These are phyloP conservation scores for Leucocoprinus leucothites DNA, from an alignment of 768 basidiomycete genomes.

Conservation along the genomic window DNA sequence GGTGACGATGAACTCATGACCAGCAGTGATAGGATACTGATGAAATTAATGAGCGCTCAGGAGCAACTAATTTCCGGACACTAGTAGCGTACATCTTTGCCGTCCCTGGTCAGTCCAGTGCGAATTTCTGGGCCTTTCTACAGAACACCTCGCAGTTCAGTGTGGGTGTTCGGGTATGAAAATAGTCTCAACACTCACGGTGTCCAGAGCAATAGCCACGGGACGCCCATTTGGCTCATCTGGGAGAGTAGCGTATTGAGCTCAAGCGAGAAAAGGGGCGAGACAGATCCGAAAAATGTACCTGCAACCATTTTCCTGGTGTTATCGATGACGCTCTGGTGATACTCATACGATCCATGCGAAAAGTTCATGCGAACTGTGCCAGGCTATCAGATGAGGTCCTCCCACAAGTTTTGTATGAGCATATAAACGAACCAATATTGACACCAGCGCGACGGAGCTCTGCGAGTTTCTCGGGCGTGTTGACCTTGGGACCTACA, in stretches of 20 bases:
- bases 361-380: slow-evolving; percentile 99
- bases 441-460: slow-evolving; percentile 93
- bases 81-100: slow-evolving; percentile 67
- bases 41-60: not conserved
- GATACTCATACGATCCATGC: slow-evolving; percentile 97
- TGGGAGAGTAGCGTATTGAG: slow-evolving; percentile 22
- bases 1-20: slow-evolving; percentile 91
- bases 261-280: slow-evolving; percentile 7
- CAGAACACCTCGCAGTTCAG: slow-evolving; percentile 5
- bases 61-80: not conserved
- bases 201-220: slow-evolving; percentile 96
- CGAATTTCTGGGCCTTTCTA: slow-evolving; percentile 99
- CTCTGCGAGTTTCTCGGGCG: slow-evolving; percentile 80
- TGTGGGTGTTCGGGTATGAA: not conserved
- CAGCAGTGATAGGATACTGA: slow-evolving; percentile 80
- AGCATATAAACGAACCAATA: slow-evolving; percentile 67
- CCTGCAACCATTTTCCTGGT: slow-evolving; percentile 81
- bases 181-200: slow-evolving; percentile 48
- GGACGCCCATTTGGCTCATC: slow-evolving; percentile 80
- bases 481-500: slow-evolving; percentile 91
- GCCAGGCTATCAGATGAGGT: slow-evolving; percentile 8
- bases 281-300: slow-evolving; percentile 31
- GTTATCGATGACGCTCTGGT: slow-evolving; percentile 99
- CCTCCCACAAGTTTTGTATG: not conserved
- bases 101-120: slow-evolving; percentile 88